These are phyloP conservation scores for Cryptosporidium viatorum DNA, from an alignment of 169 alveolate species.

Conservation along the genomic window DNA sequence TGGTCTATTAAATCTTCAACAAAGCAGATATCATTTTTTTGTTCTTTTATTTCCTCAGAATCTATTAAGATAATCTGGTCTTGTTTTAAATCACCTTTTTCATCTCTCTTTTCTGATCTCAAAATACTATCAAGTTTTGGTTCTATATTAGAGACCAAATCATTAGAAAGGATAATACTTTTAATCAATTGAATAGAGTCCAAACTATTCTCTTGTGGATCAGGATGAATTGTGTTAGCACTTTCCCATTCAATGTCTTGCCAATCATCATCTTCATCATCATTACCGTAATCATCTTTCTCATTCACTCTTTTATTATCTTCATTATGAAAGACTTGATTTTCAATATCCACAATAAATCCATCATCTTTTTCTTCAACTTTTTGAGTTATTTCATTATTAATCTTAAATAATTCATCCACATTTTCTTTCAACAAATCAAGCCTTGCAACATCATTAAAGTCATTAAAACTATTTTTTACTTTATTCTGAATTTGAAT, in stretches of 20 bases:
- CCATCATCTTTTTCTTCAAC: neutral
- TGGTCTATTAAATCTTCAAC: neutral
- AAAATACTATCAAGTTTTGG: neutral
- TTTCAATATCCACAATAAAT: neutral
- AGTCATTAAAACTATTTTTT: constrained; percentile 1
- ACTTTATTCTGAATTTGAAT: neutral
- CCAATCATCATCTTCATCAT: constrained; percentile 30
- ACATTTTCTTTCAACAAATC: constrained; percentile 39
- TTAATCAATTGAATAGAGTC: neutral
- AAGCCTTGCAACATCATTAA: constrained; percentile 9
- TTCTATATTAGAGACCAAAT: neutral
- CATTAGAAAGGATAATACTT: neutral
- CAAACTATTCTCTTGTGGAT: neutral
- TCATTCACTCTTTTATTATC: neutral
- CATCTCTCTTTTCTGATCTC: neutral
- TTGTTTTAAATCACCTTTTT: neutral
- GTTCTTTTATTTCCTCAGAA: neutral
- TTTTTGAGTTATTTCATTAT: neutral
- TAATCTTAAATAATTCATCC: constrained; percentile 17
- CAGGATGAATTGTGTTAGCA: neutral
- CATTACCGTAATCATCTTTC: neutral
- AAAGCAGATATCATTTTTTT: too few species aligned
- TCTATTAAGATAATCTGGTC: neutral
- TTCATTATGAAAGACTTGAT: neutral
- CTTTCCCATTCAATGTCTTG: constrained; percentile 48